phyloP scores from a whole-genome alignment of 768 basidiomycete genomes.

The Phlebiopsis flavidoalba region DNA sequence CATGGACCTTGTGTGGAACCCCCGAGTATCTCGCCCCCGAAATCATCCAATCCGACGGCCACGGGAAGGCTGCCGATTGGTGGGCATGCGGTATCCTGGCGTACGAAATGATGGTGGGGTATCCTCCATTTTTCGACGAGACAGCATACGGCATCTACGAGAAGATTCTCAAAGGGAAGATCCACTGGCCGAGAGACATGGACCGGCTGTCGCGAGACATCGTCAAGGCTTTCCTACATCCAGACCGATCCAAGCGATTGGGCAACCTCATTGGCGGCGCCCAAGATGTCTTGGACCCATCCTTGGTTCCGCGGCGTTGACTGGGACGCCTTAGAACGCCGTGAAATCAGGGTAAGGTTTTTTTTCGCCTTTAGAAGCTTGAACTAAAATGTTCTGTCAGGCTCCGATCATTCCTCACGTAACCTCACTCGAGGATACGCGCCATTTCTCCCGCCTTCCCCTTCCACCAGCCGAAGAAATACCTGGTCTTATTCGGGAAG shows the following conservation, averaged over 20 bases:
- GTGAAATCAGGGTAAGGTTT: conserved; percentile 72
- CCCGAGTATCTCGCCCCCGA: conserved; percentile 98
- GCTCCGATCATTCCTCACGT: conserved; percentile 86
- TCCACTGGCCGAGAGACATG: conserved; percentile 88
- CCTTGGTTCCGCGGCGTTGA: conserved; percentile 96
- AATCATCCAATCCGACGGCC: conserved; percentile 96
- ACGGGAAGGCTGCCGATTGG: conserved; percentile 98
- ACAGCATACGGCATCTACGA: conserved; percentile 98
- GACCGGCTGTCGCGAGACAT: conserved; percentile 87
- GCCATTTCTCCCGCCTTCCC: conserved; percentile 79
- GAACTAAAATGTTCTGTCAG: conserved; percentile 31
- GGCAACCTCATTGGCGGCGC: conserved; percentile 93
- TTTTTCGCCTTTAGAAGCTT: conserved; percentile 1
- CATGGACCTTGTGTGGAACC: conserved; percentile 95
- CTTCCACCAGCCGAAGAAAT: conserved; percentile 75
- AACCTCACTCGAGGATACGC: conserved; percentile 75
- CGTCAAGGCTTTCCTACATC: conserved; percentile 83
- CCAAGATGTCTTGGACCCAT: conserved; percentile 85
- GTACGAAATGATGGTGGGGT: conserved; percentile 98
- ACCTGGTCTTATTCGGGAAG: conserved; percentile 68
- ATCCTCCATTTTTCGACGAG: conserved; percentile 97
- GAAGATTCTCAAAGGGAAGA: conserved; percentile 85
- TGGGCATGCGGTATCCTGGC: conserved; percentile 97
- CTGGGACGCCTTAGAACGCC: conserved; percentile 82
- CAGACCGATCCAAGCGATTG: conserved; percentile 85